A percentile compares a stretch with the other conserved stretches of the same genome.
These are phyloP conservation scores for Lasiosphaeris hirsuta DNA, from an alignment of 495 filamentous ascomycete species.

Conservation along the genomic window DNA sequence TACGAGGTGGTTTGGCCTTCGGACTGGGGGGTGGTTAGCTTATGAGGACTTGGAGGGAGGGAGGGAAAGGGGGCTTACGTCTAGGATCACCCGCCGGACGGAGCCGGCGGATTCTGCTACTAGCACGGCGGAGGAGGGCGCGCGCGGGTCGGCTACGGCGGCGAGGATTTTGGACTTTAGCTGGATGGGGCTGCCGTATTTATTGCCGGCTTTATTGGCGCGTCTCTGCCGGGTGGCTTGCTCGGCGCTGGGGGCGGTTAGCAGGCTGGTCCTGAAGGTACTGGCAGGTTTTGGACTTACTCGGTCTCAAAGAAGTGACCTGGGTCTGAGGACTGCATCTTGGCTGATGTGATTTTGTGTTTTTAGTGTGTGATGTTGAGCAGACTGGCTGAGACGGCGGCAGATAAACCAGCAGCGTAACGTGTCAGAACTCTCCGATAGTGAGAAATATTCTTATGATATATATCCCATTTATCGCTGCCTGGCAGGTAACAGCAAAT, in stretches of 20 bases:
- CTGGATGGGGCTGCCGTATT: conserved; percentile 73
- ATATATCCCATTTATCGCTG: background rate
- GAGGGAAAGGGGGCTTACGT: conserved; percentile 54
- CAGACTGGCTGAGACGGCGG: background rate
- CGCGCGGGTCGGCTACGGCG: conserved; percentile 63
- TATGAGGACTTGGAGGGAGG: background rate
- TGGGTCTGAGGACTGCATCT: conserved; percentile 36
- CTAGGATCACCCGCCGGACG: conserved; percentile 66
- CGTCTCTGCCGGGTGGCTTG: conserved; percentile 69
- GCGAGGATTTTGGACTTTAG: conserved; percentile 85
- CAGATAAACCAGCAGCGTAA: background rate
- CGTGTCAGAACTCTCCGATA: background rate
- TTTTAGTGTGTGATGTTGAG: background rate
- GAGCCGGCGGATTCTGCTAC: conserved; percentile 81
- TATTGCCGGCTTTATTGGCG: conserved; percentile 77
- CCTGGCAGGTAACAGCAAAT: conserved; percentile 8
- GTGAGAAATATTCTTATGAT: background rate
- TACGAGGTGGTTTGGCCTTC: conserved; percentile 42
- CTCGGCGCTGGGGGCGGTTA: conserved; percentile 53
- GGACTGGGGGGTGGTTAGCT: conserved; percentile 13
- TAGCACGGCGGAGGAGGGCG: conserved; percentile 57
- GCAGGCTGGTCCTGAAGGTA: background rate
- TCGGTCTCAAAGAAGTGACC: conserved; percentile 85
- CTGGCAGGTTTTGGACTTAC: conserved; percentile 42
- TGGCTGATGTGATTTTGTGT: conserved; percentile 4